phyloP scores from a whole-genome alignment of 2,329 filamentous ascomycete genomes.

The Trichoderma semiorbis region DNA sequence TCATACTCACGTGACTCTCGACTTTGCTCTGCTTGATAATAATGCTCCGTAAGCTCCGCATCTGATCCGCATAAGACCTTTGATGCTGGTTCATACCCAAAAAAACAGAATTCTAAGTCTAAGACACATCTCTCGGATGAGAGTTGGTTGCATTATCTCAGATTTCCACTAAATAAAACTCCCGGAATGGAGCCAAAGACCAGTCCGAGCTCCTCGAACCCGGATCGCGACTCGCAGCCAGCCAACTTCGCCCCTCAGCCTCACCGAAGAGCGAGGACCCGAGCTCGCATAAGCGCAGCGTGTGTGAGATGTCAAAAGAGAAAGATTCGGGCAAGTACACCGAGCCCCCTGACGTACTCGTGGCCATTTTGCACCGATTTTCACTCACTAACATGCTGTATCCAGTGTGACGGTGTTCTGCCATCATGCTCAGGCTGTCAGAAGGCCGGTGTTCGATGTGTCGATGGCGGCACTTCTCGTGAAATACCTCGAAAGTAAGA shows the following conservation, averaged over 20 bases:
- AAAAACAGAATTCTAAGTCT: background rate
- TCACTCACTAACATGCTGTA: background rate
- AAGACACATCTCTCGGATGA: background rate
- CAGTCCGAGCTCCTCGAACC: background rate
- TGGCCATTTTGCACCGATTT: background rate
- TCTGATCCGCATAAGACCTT: background rate
- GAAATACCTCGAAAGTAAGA: slow-evolving; percentile 16
- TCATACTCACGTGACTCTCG: background rate
- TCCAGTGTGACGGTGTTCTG: slow-evolving; percentile 10
- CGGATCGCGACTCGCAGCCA: slow-evolving; percentile 2
- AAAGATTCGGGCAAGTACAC: slow-evolving; percentile 14
- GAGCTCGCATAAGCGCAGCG: slow-evolving; percentile 10
- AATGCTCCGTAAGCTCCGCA: background rate
- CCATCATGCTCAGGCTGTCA: slow-evolving; percentile 12
- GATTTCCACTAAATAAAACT: background rate
- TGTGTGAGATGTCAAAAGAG: slow-evolving; percentile 14
- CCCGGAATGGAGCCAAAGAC: slow-evolving; percentile 3
- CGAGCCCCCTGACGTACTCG: background rate
- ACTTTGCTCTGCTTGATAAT: slow-evolving; percentile 4
- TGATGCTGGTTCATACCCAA: background rate
- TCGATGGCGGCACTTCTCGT: slow-evolving; percentile 12
- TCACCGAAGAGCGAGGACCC: slow-evolving; percentile 5
- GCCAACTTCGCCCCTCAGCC: background rate
- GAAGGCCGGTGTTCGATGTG: slow-evolving; percentile 13
- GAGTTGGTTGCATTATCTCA: background rate